phyloP scores from a whole-genome alignment of 2,329 filamentous ascomycete species.

The Phoma sp. region DNA sequence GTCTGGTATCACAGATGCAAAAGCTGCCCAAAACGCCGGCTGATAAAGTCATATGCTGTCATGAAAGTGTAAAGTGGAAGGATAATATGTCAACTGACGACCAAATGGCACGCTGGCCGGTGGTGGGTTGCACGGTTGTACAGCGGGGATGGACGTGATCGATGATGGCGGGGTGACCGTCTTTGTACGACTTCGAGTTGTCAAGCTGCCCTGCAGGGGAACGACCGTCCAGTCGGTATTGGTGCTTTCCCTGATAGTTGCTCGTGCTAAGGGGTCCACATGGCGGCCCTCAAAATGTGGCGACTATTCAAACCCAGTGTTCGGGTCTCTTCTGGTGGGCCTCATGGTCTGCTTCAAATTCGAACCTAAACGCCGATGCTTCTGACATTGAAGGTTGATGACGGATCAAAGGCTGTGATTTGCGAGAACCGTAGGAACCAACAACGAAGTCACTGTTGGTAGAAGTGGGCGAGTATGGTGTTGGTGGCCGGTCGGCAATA shows the following conservation, averaged over 20 bases:
- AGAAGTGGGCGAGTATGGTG: conserved; percentile 49
- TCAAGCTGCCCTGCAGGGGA: conserved; percentile 12
- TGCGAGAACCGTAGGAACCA: conserved; percentile 36
- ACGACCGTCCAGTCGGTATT: conserved; percentile 10
- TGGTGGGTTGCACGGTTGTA: conserved; percentile 13
- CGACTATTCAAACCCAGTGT: conserved; percentile 28
- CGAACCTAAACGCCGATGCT: conserved; percentile 47
- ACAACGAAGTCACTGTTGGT: conserved; percentile 36
- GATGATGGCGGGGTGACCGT: conserved; percentile 12
- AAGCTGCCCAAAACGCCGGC: conserved; percentile 40
- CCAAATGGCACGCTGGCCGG: conserved; percentile 14
- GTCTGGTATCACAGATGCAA: conserved; percentile 49
- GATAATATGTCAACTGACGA: conserved; percentile 27
- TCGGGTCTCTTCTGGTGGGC: conserved; percentile 24
- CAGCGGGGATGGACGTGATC: conserved; percentile 1
- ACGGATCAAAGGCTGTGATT: conserved; percentile 35
- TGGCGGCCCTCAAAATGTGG: conserved; percentile 7
- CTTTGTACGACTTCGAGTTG: conserved; percentile 5
- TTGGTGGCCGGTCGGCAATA: conserved; percentile 48
- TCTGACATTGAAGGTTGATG: conserved; percentile 50
- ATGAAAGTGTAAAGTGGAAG: conserved; percentile 36
- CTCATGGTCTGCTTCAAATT: conserved; percentile 37
- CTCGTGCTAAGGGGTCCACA: conserved; percentile 11
- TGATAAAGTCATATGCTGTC: conserved; percentile 39
- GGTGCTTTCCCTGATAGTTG: conserved; percentile 10